These are phyloP conservation scores for Phlyctochytrium bullatum DNA, from an alignment of 192 early-diverging fungal genomes.

Conservation along the genomic window DNA sequence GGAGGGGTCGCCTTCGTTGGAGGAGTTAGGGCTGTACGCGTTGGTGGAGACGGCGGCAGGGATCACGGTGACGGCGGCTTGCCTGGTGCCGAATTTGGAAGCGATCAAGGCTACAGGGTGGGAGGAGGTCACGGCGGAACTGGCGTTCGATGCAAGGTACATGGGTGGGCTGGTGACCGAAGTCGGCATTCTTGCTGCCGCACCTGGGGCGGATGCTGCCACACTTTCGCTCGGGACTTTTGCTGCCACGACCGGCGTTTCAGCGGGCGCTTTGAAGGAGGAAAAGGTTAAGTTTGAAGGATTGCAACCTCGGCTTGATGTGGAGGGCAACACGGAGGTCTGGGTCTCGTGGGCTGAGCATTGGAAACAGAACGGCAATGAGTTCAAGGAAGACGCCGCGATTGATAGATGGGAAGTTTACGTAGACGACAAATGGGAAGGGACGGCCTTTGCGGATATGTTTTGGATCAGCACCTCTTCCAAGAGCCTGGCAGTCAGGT, in stretches of 20 bases:
- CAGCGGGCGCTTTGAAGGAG: not conserved
- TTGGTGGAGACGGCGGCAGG: not conserved
- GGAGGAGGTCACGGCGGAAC: not conserved
- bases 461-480: too few relatives aligned
- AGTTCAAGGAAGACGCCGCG: too few relatives aligned
- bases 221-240: too few relatives aligned
- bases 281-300: not conserved
- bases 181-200: not conserved
- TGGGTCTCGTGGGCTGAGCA: not conserved
- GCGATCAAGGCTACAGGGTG: not conserved
- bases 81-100: not conserved
- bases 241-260: not conserved
- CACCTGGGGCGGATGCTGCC: too few relatives aligned
- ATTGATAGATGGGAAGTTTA: slow-evolving; percentile 2
- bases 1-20: not conserved
- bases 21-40: not conserved
- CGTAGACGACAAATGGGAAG: not conserved
- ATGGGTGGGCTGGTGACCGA: not conserved
- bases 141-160: not conserved
- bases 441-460: not conserved
- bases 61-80: not conserved
- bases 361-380: not conserved
- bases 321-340: too few relatives aligned
- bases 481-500: too few relatives aligned
- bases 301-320: not conserved